Evolutionary conservation across 2,329 filamentous ascomycete genomes (phyloP).

Genomic region (Pyricularia pennisetigena): DNA sequence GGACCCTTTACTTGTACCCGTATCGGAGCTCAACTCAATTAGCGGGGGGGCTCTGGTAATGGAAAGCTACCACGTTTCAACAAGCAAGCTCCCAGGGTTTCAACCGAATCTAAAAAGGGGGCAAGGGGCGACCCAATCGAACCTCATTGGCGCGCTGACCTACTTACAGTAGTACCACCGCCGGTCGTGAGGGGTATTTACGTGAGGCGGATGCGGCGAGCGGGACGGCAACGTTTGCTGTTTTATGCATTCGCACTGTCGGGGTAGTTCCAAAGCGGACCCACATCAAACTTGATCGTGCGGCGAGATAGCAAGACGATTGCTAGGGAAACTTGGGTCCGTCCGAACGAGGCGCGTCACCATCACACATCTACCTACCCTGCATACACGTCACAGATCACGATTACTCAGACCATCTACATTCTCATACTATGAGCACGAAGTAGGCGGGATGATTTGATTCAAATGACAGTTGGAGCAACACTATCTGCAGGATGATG

Average conservation of each 20-base stretch:
- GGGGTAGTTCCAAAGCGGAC: background rate
- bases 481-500: conserved; percentile 42
- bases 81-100: background rate
- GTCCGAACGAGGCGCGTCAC: background rate
- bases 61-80: conserved; percentile 8
- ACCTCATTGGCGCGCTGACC: background rate
- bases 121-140: background rate
- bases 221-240: background rate
- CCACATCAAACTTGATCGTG: background rate
- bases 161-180: background rate
- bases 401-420: background rate
- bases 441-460: background rate
- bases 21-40: background rate
- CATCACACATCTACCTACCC: background rate
- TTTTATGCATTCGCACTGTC: background rate
- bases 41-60: background rate
- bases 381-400: background rate
- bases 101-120: background rate
- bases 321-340: background rate
- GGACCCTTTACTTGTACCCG: background rate
- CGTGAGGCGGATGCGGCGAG: background rate
- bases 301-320: background rate
- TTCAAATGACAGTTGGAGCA: background rate
- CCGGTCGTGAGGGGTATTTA: background rate
- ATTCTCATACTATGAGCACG: background rate